A percentile compares a stretch with the other conserved stretches of the same genome.
phyloP scores from a whole-genome alignment of 2,329 filamentous ascomycete species.

The Hansfordia pulvinata region DNA sequence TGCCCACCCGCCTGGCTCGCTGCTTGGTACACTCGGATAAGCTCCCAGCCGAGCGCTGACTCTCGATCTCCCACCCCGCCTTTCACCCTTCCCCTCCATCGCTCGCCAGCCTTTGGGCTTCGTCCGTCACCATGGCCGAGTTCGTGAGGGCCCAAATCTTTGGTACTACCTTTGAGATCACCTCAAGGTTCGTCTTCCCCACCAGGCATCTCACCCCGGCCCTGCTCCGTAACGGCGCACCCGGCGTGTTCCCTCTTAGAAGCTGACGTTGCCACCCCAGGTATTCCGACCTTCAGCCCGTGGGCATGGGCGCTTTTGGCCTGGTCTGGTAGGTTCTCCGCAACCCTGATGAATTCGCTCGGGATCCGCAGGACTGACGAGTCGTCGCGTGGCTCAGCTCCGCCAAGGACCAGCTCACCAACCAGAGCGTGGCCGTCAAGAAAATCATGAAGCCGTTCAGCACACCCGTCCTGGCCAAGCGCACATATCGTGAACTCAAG shows the following conservation, averaged over 20 bases:
- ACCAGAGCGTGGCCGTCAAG: conserved; percentile 94
- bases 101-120: conserved; percentile 5
- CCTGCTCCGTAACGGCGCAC: conserved; percentile 5
- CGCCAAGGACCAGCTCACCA: conserved; percentile 93
- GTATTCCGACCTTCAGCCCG: conserved; percentile 95
- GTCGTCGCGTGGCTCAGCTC: conserved; percentile 44
- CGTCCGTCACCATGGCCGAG: conserved; percentile 69
- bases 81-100: conserved; percentile 4
- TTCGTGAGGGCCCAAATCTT: conserved; percentile 99
- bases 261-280: too few species aligned
- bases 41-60: not conserved
- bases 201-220: not conserved
- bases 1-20: too few species aligned
- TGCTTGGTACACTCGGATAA: too few species aligned
- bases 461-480: conserved; percentile 94
- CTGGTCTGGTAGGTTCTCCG: conserved; percentile 69
- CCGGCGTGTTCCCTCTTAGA: conserved; percentile 10
- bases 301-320: conserved; percentile 98
- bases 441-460: conserved; percentile 99
- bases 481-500: conserved; percentile 95
- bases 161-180: conserved; percentile 98
- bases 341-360: conserved; percentile 1
- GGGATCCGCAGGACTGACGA: conserved; percentile 6
- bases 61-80: conserved; percentile 3
- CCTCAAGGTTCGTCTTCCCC: conserved; percentile 56